Evolutionary conservation across 2,329 filamentous ascomycete species (phyloP).

Genomic region (Aspergillus jensenii): DNA sequence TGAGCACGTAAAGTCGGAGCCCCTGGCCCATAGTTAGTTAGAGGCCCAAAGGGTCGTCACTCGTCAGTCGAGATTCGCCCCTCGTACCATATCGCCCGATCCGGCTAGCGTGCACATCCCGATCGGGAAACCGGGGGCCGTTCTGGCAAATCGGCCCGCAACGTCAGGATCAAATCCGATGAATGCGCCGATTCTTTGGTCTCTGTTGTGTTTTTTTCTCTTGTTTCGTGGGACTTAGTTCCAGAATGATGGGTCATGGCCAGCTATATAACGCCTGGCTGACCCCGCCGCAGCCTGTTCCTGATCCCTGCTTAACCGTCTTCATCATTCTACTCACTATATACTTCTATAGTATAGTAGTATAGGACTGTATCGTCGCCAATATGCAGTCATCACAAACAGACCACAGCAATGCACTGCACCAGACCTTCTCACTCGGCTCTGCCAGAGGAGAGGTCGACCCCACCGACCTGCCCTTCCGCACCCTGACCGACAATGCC

Average conservation of each 20-base stretch:
- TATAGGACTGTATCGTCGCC: not conserved
- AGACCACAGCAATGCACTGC: slow-evolving; percentile 12
- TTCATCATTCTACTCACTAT: too few species aligned
- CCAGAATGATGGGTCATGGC: not conserved
- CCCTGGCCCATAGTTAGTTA: too few species aligned
- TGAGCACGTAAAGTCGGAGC: too few species aligned
- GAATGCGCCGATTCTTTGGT: too few species aligned
- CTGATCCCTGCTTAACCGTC: not conserved
- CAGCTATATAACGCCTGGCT: slow-evolving; percentile 12
- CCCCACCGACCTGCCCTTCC: slow-evolving; percentile 62
- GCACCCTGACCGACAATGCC: slow-evolving; percentile 60
- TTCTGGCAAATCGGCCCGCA: slow-evolving; percentile 1
- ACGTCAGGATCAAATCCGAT: too few species aligned
- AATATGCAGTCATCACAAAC: slow-evolving; percentile 15
- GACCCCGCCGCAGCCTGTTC: not conserved
- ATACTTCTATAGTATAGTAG: not conserved
- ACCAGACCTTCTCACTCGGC: slow-evolving; percentile 27
- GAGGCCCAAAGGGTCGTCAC: too few species aligned
- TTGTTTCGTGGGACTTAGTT: not conserved
- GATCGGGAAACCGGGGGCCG: slow-evolving; percentile 5
- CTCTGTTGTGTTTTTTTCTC: not conserved
- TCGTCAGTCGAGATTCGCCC: not conserved
- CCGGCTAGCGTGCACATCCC: not conserved
- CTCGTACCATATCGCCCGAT: slow-evolving; percentile 13
- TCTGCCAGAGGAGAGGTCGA: slow-evolving; percentile 31